Conservation (phyloP, 768 basidiomycete species). For the Candolleomyces eurysporus region DNA sequence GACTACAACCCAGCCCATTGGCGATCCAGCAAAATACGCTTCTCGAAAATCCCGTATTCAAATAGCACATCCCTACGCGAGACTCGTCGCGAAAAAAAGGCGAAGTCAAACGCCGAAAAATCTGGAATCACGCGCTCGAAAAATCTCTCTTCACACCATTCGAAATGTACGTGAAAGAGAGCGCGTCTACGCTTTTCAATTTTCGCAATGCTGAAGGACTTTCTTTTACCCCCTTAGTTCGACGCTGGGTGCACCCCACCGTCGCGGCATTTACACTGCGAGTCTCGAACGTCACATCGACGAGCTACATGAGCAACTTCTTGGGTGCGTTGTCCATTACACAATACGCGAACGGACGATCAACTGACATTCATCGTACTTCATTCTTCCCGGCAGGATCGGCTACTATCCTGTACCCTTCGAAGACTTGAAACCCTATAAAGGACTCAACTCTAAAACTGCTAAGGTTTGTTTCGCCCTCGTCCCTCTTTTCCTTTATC, state of each 20-base stretch:
- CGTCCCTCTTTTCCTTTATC: not conserved
- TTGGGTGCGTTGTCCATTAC: constrained; percentile 26
- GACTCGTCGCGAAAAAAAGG: constrained; percentile 63
- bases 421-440: constrained; percentile 58
- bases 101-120: constrained; percentile 64
- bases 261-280: constrained; percentile 69
- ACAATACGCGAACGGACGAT: not conserved
- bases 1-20: not conserved
- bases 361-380: not conserved
- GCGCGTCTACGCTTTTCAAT: not conserved
- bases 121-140: constrained; percentile 78
- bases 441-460: constrained; percentile 72
- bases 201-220: not conserved
- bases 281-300: constrained; percentile 76
- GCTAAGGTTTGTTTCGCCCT: constrained; percentile 51
- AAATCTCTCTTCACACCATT: constrained; percentile 65
- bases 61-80: constrained; percentile 67
- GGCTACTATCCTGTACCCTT: constrained; percentile 57
- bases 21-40: no score
- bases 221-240: constrained; percentile 38
- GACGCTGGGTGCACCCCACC: constrained; percentile 62
- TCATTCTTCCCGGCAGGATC: constrained; percentile 23
- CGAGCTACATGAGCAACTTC: constrained; percentile 57
- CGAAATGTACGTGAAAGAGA: constrained; percentile 51
- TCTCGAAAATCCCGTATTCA: constrained; percentile 12